Evolutionary conservation across 1,139 yeast genomes (phyloP), one percentile per base, ranked within the genome.

Genomic region (Eremothecium gossypii): DNA sequence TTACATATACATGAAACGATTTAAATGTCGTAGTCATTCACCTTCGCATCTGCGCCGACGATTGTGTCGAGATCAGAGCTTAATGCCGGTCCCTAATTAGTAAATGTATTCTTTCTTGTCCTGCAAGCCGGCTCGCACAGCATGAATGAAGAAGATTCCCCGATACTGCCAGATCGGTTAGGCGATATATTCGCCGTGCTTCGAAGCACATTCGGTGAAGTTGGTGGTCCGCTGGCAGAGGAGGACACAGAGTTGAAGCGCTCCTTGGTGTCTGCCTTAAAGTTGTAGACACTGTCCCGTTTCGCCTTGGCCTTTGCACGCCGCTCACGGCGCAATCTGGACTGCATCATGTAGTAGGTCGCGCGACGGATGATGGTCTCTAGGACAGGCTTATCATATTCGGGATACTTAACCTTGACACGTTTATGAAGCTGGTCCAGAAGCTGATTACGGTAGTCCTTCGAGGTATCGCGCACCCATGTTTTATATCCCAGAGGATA

Each of bases 291-390:
- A 17, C 33, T 26, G n/a, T 33, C 45, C 30, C 46, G 44, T 33
- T 43, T 44, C 10, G 34, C 45, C 52, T 67, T 68, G 31, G 61
- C 53, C 39, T 61, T 66, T 17, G 69, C 69, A 46, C 87, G 66
- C 50, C 91, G 70, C 46, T 79, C 79, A 46, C 82, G 71, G 51
- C 95, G 70, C 41, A 84, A 64, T 48, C 87, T 68, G 23, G 86
- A 81, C 58, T 85, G 95, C 91, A 83, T 83, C 65, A 77, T 65
- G 45, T 82, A 76, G 58, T 85, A 85, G 14, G 85, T 76, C 2
- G 93, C 94, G 43, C 94, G 70, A 52, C 89, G 74, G 27, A 85
- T 73, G 26, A 85, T 76, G 0, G 81, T 77, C 54, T 83, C 89
- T 39, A 84, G 65, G 29, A 76, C 69, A 27, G 69, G 69, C 39